Evolutionary conservation across 306 rosid genomes (phyloP).

Genomic region (Dalbergia cultrata): DNA sequence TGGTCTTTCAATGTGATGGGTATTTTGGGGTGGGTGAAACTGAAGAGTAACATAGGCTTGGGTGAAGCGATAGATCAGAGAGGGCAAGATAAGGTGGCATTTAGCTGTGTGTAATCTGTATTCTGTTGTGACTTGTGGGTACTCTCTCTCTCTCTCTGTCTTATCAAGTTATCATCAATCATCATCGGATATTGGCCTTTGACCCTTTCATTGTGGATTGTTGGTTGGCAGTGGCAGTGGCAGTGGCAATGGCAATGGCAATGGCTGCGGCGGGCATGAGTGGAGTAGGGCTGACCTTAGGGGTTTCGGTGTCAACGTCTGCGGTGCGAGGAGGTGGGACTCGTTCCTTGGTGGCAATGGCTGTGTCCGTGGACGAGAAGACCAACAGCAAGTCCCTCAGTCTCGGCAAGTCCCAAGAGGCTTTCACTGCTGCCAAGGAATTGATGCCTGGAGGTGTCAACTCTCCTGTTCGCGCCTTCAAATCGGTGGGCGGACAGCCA

Average conservation of each 20-base stretch:
- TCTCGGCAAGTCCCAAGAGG: conserved; percentile 85
- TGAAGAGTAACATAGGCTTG: too few species aligned
- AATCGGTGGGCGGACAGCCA: conserved; percentile 96
- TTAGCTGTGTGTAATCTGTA: too few species aligned
- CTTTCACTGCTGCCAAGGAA: conserved; percentile 88
- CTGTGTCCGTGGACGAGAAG: conserved; percentile 77
- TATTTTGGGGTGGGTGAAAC: too few species aligned
- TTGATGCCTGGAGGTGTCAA: conserved; percentile 98
- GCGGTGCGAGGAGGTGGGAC: conserved; percentile 24
- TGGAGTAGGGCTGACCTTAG: conserved; percentile 49
- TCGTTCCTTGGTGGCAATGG: conserved; percentile 58
- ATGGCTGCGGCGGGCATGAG: conserved; percentile 44
- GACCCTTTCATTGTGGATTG: too few species aligned
- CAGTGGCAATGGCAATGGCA: conserved; percentile 27
- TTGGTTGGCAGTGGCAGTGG: too few species aligned
- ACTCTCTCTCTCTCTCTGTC: too few species aligned
- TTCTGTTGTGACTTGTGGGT: too few species aligned
- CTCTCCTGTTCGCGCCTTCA: conserved; percentile 96
- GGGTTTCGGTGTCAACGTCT: conserved; percentile 51
- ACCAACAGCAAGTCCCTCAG: conserved; percentile 69
- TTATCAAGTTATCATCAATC: too few species aligned
- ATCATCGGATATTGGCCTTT: background rate
- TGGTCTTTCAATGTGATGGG: too few species aligned
- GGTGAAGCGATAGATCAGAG: too few species aligned
- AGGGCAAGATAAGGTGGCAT: too few species aligned